These are phyloP conservation scores for Maudiozyma barnettii DNA, from an alignment of 805 yeast species.

Conservation along the genomic window DNA sequence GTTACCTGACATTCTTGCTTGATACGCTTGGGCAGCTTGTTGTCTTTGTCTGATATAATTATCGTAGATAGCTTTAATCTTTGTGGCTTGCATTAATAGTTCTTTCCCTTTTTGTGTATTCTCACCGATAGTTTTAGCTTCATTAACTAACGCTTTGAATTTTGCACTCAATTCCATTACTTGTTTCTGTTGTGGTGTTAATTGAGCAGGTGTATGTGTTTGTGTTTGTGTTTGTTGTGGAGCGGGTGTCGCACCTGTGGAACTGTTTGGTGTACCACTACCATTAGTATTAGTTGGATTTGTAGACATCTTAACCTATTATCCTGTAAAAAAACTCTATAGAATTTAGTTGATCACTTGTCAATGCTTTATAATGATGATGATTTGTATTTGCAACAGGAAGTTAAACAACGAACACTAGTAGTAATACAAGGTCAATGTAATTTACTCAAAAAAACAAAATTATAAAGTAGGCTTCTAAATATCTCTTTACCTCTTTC, in stretches of 20 bases:
- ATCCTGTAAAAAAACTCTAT: no score
- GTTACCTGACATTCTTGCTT: constrained; percentile 1
- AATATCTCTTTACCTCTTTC: no score
- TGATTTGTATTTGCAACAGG: no score
- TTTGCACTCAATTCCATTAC: constrained; percentile 50
- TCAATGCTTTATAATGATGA: no score
- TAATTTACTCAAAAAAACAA: no score
- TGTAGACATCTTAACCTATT: not conserved
- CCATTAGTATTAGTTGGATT: not conserved
- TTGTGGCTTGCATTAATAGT: constrained; percentile 53
- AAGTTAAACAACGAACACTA: no score
- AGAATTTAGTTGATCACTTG: no score
- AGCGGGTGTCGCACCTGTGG: not conserved
- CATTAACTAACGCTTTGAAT: constrained; percentile 47
- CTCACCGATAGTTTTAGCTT: constrained; percentile 54
- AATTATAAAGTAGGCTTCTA: no score
- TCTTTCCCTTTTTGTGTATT: constrained; percentile 54
- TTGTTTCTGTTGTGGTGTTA: constrained; percentile 16
- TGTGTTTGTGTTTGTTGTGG: not conserved
- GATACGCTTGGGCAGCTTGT: constrained; percentile 13
- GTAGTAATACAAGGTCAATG: no score
- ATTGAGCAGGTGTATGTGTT: not conserved
- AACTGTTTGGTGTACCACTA: not conserved
- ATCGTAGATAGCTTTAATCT: constrained; percentile 50
- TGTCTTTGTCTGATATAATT: constrained; percentile 37